A percentile compares a stretch with the other conserved stretches of the same genome.
phyloP scores from a whole-genome alignment of 306 rosid genomes.

The Vigna hirtella region DNA sequence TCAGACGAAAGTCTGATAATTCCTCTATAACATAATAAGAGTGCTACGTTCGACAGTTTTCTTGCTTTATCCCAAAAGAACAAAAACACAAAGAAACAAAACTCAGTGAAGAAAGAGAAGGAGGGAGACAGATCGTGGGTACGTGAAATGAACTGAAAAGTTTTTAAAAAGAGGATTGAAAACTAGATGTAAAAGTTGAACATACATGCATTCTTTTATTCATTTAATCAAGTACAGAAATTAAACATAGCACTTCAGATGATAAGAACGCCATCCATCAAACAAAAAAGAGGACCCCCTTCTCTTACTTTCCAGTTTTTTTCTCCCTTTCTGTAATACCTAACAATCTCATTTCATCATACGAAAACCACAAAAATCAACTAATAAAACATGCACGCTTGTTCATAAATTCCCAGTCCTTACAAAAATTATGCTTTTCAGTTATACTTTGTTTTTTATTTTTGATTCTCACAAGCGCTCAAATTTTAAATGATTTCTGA shows the following conservation, averaged over 20 bases:
- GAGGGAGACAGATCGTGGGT: not conserved
- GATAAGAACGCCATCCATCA: not conserved
- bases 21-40: not conserved
- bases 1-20: no score
- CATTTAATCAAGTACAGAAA: not conserved
- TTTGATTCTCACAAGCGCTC: no score
- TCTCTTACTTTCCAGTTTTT: not conserved
- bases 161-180: not conserved
- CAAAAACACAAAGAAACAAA: constrained; percentile 31
- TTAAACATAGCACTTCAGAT: not conserved
- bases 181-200: not conserved
- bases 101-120: not conserved
- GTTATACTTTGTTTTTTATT: no score
- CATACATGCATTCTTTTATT: not conserved
- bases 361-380: no score
- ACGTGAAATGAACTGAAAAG: constrained; percentile 10
- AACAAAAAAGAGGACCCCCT: not conserved
- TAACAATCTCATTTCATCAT: no score
- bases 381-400: no score
- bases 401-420: no score
- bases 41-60: constrained; percentile 1
- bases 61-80: constrained; percentile 14
- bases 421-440: no score
- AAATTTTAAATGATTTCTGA: no score
- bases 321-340: not conserved